Base-by-base conservation (phyloP, 257 asterid species). In the Solanum megistacrolobum region DNA sequence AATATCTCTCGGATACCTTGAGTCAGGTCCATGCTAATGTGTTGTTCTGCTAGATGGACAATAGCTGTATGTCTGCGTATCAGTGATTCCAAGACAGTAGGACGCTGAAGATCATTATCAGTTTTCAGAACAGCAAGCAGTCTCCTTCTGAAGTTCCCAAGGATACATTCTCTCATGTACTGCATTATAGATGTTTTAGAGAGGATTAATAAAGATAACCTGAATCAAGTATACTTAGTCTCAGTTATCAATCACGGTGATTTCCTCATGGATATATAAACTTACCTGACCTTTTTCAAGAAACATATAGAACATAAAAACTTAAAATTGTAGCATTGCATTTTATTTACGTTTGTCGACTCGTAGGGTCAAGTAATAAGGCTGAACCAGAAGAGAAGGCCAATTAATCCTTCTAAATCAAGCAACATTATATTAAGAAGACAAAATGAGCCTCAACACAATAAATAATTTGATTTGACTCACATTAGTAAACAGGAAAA, bases 161-260 rank as follows among this genome's bases (percentile, higher is more conserved):
- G 98, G 91, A 97, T 94, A 91, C 99, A 97, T 65, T 96, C 99
- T 93, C 99, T 94, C 99, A 97, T 97, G 90, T 97, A 97, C 99
- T 97, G 98, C 94, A 93, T 88, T 29, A 88, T 11, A 88, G 88
- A 46, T 20, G 29, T 41, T 21, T 62, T 20, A 60, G 34, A 48
- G 71, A 10, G 86, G 86, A 38, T 81, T 18, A 81, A 27, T 18
- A 48, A 81, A 48, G 41, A 81, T 46, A 18, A 81, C 85, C 29
- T 7, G 41, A 82, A 46, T 20, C 41, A 48, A 82, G 86, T 18
- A 29, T 31, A 48, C 36, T 82, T 82, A 10, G 31, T 48, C 31
- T 46, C 43, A 20, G 31, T 31, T 29, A 46, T 20, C 3, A 82
- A 82, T 82, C 86, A 76, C 23, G 60, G 16, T 76, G 21, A 39